Evolutionary conservation across 75 land plant genomes (phyloP), one percentile per base, ranked within the genome.

Genomic region (Picea sitchensis): DNA sequence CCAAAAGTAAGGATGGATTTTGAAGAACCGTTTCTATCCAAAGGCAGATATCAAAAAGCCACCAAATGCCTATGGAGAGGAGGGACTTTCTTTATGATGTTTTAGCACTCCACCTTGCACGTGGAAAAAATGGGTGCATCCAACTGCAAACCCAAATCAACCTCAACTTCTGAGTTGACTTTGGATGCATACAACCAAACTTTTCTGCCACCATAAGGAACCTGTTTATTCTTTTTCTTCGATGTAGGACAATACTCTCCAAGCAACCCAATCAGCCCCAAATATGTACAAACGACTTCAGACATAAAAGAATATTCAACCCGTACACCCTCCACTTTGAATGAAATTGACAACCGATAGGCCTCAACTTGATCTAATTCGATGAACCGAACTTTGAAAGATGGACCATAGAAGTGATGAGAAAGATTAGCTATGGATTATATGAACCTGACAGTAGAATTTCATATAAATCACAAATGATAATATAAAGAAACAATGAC

Each of bases 291-390:
- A 81, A 84, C 81, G 76, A 67, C 81, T 82, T 86, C 96, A 94
- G 96, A 94, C 96, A 94, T 92, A 92, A 92, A 94, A 94, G 88
- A 86, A 76, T 76, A 61, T 84, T 82, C 89, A 81, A 84, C 83
- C 87, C 83, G 85, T 61, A 82, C 80, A 58, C 83, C 44, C 72
- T 68, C 72, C 72, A 68, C 72, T 36, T 68, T 68, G 44, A 68
- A 36, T 36, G 38, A 2, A 34, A 68, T 36, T 18, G 20, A 34
- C 72, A 5, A 6, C 3, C 41, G 18, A 36, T 11, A 68, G 36
- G 36, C 20, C 18, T 38, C n/a, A 34, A 32, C 5, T 68, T 68
- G 47, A 44, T 68, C 9, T 23, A 36, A 36, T 36, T 36, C 2
- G 3, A 36, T 1, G 38, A 36, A 36, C 38, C 2, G 38, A 36